phyloP scores from a whole-genome alignment of 2,329 filamentous ascomycete species.

The Colletotrichum limetticola region DNA sequence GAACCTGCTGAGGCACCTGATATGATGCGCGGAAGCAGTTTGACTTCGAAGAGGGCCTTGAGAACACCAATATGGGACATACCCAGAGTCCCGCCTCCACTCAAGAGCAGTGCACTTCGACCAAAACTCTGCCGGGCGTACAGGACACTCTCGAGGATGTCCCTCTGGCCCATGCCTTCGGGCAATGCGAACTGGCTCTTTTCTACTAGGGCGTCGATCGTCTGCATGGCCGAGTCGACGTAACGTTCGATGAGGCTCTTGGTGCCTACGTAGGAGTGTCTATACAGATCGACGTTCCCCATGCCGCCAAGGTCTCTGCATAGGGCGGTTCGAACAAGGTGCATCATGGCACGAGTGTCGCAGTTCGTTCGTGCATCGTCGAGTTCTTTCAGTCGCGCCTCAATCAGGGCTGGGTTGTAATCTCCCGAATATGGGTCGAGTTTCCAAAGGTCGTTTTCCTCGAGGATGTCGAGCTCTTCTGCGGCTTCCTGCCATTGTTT shows the following conservation, averaged over 20 bases:
- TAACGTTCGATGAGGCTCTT: slow-evolving; percentile 90
- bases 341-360: slow-evolving; percentile 81
- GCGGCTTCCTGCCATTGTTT: slow-evolving; percentile 82
- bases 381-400: slow-evolving; percentile 76
- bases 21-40: slow-evolving; percentile 84
- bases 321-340: slow-evolving; percentile 82
- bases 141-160: slow-evolving; percentile 74
- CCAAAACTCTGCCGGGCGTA: slow-evolving; percentile 83
- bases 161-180: slow-evolving; percentile 67
- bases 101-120: slow-evolving; percentile 84
- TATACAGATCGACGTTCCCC: slow-evolving; percentile 84
- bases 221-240: slow-evolving; percentile 80
- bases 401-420: slow-evolving; percentile 77
- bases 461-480: slow-evolving; percentile 79
- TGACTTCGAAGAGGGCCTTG: slow-evolving; percentile 80
- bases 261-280: slow-evolving; percentile 85
- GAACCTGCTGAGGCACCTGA: slow-evolving; percentile 89
- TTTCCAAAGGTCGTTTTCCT: slow-evolving; percentile 88
- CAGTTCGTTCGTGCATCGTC: slow-evolving; percentile 78
- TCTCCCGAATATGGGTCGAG: slow-evolving; percentile 68
- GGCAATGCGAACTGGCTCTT: slow-evolving; percentile 59
- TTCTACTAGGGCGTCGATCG: slow-evolving; percentile 78
- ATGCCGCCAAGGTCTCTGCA: slow-evolving; percentile 87
- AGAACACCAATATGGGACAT: slow-evolving; percentile 93
- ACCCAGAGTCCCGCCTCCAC: slow-evolving; percentile 88